Base-by-base conservation (phyloP, 257 asterid genomes). In the Nicotiana paniculata region DNA sequence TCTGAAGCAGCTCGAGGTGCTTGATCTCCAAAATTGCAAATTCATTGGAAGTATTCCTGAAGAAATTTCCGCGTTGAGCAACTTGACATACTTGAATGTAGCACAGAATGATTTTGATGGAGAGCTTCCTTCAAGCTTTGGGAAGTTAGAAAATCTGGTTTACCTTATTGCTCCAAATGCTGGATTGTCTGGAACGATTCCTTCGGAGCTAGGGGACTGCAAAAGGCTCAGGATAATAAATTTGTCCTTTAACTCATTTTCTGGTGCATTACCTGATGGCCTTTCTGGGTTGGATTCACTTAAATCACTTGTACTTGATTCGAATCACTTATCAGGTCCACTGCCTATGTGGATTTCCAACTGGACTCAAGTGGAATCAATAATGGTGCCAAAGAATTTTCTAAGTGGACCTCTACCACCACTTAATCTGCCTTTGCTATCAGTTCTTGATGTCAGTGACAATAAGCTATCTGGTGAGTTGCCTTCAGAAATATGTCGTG, bases 341-440 rank as follows among this genome's bases (percentile, higher is more conserved):
- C 28, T 95, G 61, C 97, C 97, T 0, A 62, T 11, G 2, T 95
- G 98, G 98, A 91, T 93, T 83, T 92, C 97, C 4, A 88, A 89
- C 43, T 95, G 96, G 98, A 92, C 85, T 80, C 80, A 72, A 37
- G 88, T 84, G 4, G 88, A 84, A 43, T 79, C 92, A 2, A 74
- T 93, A 7, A 80, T 82, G 9, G 87, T 93, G 15, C 83, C 97
- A 16, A 88, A 90, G 81, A 95, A 95, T 83, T 86, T 65, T 70
- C 83, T 95, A 43, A 90, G 17, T 9, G 97, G 97, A 75, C 21
- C 88, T 68, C 80, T 95, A 32, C 97, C 96, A 7, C 89, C 90
- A 16, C 91, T 95, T 5, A 24, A 89, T 80, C 85, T 95, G 21
- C 91, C 96, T 53, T 81, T 76, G 28, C 17, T 95, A n/a, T 70